phyloP scores from a whole-genome alignment of 768 basidiomycete species.

The Leccinum truebloodii region DNA sequence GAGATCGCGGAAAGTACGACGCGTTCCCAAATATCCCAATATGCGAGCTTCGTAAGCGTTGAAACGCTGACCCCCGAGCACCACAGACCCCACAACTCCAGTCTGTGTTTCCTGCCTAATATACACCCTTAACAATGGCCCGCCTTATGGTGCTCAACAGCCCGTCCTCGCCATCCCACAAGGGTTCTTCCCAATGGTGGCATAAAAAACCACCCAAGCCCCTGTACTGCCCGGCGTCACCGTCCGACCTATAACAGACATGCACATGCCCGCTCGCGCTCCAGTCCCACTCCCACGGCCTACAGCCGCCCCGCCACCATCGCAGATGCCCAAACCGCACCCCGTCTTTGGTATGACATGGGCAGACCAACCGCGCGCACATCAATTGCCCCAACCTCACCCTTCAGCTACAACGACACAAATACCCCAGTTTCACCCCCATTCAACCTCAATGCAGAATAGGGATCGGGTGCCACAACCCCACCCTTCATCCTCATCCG shows the following conservation, averaged over 20 bases:
- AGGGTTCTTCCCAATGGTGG: constrained; percentile 25
- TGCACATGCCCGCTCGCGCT: constrained; percentile 16
- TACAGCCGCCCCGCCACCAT: neutral
- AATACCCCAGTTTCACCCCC: neutral
- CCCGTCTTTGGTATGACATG: neutral
- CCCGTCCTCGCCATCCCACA: constrained; percentile 31
- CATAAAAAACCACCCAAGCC: constrained; percentile 20
- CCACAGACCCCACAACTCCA: constrained; percentile 27
- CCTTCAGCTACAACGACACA: neutral
- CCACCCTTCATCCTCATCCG: neutral
- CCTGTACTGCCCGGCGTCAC: constrained; percentile 8
- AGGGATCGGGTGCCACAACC: neutral
- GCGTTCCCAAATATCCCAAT: neutral
- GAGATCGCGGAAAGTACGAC: constrained; percentile 21
- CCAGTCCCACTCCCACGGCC: neutral
- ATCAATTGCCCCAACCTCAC: neutral
- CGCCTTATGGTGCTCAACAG: constrained; percentile 29
- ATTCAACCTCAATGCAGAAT: neutral
- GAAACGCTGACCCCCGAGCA: constrained; percentile 17
- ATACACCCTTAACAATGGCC: constrained; percentile 30
- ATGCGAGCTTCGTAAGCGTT: constrained; percentile 5
- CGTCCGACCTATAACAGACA: neutral
- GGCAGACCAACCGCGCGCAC: neutral
- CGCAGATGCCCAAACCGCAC: neutral
- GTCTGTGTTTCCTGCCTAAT: constrained; percentile 28